Evolutionary conservation across 2,329 filamentous ascomycete genomes (phyloP), one percentile per base, ranked within the genome.

Genomic region (Cladosporium sp.): DNA sequence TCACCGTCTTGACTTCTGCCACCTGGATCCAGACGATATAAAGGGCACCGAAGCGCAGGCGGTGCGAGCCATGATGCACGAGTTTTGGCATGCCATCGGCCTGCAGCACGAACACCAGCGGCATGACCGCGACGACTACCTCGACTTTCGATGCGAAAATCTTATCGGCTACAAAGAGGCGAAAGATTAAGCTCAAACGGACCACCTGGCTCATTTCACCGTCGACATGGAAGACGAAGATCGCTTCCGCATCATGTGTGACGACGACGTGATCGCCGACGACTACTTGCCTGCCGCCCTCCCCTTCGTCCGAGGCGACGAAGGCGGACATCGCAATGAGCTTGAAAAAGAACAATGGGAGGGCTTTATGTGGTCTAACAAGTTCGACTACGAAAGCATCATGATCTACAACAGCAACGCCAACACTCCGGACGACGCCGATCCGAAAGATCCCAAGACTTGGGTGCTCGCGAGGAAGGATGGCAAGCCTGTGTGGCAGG

Each of bases 371-470:
- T 22, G 32, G 5, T 47, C 36, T 5, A n/a, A 51, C 7, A 7
- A 22, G 7, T 51, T 51, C 20, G 49, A 51, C n/a, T 51, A 38
- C 12, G 34, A 47, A 8, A 51, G 49, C 20, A 47, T 51, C 13
- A 51, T 51, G 49, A 40, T 51, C 17, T 51, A 51, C 32, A 45
- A 36, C 17, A 43, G 39, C 22, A 36, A 39, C 13, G 41, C 41
- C 13, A 13, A 17, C 22, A 18, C 18, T 4, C 36, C 43, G 4
- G 11, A 8, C 5, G 24, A 40, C n/a, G 37, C 24, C 3, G 41
- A 51, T 4, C 15, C 17, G 1, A 29, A 7, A 22, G 17, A 51
- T 2, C 42, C 37, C 9, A 34, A 51, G 29, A 32, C 27, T 17
- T 47, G 49, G 43, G 36, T 39, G 11, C 49, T 51, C 1, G 29